Evolutionary conservation across 768 basidiomycete species (phyloP).

Genomic region (Hysterangium stoloniferum): DNA sequence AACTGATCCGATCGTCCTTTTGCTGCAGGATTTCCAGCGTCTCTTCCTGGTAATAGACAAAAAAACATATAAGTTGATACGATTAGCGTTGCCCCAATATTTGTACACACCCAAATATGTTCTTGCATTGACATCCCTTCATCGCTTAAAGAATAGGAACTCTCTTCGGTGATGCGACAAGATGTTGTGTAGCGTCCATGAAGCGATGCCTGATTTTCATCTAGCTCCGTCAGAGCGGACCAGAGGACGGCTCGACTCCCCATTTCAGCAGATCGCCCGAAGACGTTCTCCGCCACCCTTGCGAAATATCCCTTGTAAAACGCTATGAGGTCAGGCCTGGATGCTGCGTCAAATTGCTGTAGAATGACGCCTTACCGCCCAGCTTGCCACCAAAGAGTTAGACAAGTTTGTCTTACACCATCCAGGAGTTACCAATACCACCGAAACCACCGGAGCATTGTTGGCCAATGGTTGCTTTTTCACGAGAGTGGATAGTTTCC

Average conservation of each 20-base stretch:
- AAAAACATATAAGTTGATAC: not conserved
- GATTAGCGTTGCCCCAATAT: not conserved
- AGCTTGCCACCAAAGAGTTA: slow-evolving; percentile 23
- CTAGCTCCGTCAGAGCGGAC: slow-evolving; percentile 27
- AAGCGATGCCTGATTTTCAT: slow-evolving; percentile 21
- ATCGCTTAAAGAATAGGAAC: slow-evolving; percentile 28
- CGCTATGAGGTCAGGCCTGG: no score
- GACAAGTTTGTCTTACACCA: slow-evolving; percentile 33
- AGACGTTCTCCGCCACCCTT: slow-evolving; percentile 21
- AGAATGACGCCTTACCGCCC: not conserved
- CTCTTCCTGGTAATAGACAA: slow-evolving; percentile 24
- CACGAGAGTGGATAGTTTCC: slow-evolving; percentile 19
- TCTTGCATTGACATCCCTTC: slow-evolving; percentile 24
- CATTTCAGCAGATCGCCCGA: slow-evolving; percentile 32
- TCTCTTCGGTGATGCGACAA: slow-evolving; percentile 23
- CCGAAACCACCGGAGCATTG: slow-evolving; percentile 17
- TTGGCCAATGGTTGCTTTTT: no score
- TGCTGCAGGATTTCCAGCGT: slow-evolving; percentile 21
- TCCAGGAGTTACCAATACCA: slow-evolving; percentile 35
- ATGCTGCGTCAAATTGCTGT: no score
- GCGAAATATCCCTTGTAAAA: no score
- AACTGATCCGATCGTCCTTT: slow-evolving; percentile 23
- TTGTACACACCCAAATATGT: slow-evolving; percentile 34
- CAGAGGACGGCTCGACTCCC: slow-evolving; percentile 30
- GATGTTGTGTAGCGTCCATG: slow-evolving; percentile 25